These are phyloP conservation scores for Olyra latifolia DNA, from an alignment of 176 grass and related monocot genomes.

Conservation along the genomic window DNA sequence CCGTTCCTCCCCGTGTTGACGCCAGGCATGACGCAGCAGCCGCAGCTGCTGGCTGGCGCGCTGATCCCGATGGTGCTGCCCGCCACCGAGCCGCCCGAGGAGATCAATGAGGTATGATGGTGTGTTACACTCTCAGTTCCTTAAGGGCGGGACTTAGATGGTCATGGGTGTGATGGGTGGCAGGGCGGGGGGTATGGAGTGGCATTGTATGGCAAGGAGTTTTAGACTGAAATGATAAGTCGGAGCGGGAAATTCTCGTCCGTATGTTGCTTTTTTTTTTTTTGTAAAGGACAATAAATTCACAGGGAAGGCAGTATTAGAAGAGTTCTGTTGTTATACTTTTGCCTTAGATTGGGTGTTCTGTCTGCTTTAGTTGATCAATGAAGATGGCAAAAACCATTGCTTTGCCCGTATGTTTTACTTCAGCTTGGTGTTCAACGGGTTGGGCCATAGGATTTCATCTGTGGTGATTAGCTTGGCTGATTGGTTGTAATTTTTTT, in stretches of 20 bases:
- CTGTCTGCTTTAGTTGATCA: neutral
- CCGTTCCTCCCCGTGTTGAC: constrained; percentile 25
- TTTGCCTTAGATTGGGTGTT: neutral
- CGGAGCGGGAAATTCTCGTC: neutral
- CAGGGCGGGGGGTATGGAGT: neutral
- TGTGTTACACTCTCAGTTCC: neutral
- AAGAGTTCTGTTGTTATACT: neutral
- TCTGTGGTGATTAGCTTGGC: neutral
- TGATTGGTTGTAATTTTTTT: neutral
- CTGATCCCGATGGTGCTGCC: constrained; percentile 35
- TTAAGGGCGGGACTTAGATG: neutral
- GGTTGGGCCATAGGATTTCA: neutral
- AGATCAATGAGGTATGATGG: constrained; percentile 71
- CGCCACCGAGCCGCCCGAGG: constrained; percentile 43
- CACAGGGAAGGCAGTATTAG: neutral
- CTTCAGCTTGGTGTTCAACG: constrained; percentile 8
- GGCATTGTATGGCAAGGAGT: neutral
- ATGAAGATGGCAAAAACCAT: neutral
- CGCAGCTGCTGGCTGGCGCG: constrained; percentile 26
- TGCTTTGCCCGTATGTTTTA: constrained; percentile 14
- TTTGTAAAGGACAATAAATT: neutral
- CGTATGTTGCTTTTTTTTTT: neutral
- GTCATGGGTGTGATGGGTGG: neutral
- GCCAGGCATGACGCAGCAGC: constrained; percentile 32
- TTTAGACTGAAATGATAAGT: neutral